Conservation (phyloP, 768 basidiomycete species). For the Serendipita sp. region DNA sequence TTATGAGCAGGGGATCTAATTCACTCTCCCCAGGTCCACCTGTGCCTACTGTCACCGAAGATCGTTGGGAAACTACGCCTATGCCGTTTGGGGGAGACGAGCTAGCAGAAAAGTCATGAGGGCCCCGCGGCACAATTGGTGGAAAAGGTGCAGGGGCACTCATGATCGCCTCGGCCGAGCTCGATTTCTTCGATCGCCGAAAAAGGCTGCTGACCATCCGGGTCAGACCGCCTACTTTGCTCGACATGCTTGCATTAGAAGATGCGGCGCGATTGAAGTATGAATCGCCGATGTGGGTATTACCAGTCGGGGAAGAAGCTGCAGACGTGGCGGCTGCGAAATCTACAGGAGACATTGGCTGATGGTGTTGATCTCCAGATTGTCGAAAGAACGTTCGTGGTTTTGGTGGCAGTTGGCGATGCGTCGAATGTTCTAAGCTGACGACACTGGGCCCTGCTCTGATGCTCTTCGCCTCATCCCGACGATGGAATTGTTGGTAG, state of each 20-base stretch:
- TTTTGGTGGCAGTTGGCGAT: not conserved
- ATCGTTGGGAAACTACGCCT: not conserved
- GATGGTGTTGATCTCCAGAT: not conserved
- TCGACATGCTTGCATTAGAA: not conserved
- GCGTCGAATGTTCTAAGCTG: conserved; percentile 1
- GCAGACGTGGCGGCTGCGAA: not conserved
- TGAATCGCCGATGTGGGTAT: not conserved
- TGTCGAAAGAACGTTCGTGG: not conserved
- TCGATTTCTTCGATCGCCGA: conserved; percentile 2
- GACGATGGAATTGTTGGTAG: not conserved
- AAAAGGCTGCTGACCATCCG: conserved; percentile 2
- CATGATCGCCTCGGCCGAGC: conserved; percentile 1
- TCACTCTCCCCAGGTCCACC: not conserved
- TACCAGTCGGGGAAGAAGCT: conserved; percentile 1
- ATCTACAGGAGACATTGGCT: not conserved
- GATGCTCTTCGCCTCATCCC: not conserved
- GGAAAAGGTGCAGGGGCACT: not conserved
- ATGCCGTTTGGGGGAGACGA: not conserved
- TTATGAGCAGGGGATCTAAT: not conserved
- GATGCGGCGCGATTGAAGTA: not conserved
- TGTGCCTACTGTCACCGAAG: not conserved
- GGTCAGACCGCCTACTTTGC: not conserved
- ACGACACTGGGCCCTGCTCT: not conserved
- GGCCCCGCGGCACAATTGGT: not conserved
- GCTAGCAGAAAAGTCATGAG: not conserved